Evolutionary conservation across 2,329 filamentous ascomycete species (phyloP), one percentile per base, ranked within the genome.

Genomic region (Sarocladiaceae sp.): DNA sequence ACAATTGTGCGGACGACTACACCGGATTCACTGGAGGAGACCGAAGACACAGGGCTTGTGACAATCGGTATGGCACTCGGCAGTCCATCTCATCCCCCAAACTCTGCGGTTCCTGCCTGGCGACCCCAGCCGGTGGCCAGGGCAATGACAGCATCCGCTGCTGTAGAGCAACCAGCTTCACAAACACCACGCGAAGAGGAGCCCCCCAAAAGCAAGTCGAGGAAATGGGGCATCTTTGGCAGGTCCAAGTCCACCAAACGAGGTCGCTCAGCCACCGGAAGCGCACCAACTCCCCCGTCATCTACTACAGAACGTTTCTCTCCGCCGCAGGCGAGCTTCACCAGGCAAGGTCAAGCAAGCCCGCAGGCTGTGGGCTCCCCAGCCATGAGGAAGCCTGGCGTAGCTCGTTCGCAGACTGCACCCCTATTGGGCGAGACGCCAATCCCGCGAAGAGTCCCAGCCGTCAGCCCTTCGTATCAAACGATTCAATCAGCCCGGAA

Each of bases 21-120:
- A n/a, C 63, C 67, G 9, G 65, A 70, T 46, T 69, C 68, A 7
- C 53, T 67, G 43, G 60, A 57, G 23, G 68, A 69, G 2, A 12
- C 40, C 7, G 15, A 26, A 4, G 40, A 21, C 11, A n/a, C 15
- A 20, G 34, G 20, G 7, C 9, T 35, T 32, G 33, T 47, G 48
- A 70, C 68, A 52, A 88, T 89, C 49, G 85, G 85, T 9, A 82
- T 89, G 72, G 85, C 85, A 1, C 64, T 88, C 45, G 85, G 84
- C 24, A 88, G 83, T 55, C 85, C 85, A 19, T 66, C 70, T n/a
- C 66, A 67, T 31, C 60, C 64, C 13, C 64, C 65, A 26, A 47
- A 50, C 26, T 45, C 44, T 44, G 45, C 43, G 6, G 19, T 9
- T 11, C 23, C 23, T 5, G 24, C 21, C 21, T 27, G 21, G 37